phyloP scores from a whole-genome alignment of 768 basidiomycete species.

The Tylopilus subfusipes region DNA sequence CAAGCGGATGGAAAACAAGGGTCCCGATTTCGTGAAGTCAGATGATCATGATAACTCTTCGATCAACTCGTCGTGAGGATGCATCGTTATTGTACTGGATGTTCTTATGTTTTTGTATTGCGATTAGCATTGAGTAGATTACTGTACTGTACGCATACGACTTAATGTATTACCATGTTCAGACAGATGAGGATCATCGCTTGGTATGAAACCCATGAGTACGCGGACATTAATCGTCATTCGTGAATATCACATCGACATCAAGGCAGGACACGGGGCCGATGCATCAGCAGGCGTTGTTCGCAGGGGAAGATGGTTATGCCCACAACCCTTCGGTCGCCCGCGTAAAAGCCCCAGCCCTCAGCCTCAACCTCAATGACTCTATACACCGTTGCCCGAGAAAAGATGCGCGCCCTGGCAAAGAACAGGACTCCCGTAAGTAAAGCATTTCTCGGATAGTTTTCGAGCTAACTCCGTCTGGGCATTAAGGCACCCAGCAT shows the following conservation, averaged over 20 bases:
- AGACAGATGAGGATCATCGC: slow-evolving; percentile 1
- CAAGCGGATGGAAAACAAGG: slow-evolving; percentile 16
- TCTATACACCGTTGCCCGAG: slow-evolving; percentile 1
- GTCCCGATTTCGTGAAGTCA: slow-evolving; percentile 25
- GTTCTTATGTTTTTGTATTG: slow-evolving; percentile 10
- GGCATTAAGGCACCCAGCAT: slow-evolving; percentile 4
- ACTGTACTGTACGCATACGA: neutral
- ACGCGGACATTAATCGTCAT: slow-evolving; percentile 8
- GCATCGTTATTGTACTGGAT: neutral
- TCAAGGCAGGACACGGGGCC: neutral
- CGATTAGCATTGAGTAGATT: neutral
- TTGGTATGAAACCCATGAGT: neutral
- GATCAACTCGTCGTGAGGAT: slow-evolving; percentile 6
- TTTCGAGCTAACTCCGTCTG: neutral
- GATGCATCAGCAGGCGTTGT: slow-evolving; percentile 7
- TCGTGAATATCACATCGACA: neutral
- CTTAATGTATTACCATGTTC: slow-evolving; percentile 1
- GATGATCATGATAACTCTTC: slow-evolving; percentile 13
- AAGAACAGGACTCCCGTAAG: slow-evolving; percentile 12
- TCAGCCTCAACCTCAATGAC: neutral
- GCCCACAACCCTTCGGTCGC: slow-evolving; percentile 13
- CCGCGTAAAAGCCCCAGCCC: neutral
- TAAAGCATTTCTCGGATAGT: neutral
- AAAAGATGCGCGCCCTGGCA: slow-evolving; percentile 3
- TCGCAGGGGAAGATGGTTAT: slow-evolving; percentile 1